Conservation (phyloP, 2,329 filamentous ascomycete species). For the Botrytis galanthina region DNA sequence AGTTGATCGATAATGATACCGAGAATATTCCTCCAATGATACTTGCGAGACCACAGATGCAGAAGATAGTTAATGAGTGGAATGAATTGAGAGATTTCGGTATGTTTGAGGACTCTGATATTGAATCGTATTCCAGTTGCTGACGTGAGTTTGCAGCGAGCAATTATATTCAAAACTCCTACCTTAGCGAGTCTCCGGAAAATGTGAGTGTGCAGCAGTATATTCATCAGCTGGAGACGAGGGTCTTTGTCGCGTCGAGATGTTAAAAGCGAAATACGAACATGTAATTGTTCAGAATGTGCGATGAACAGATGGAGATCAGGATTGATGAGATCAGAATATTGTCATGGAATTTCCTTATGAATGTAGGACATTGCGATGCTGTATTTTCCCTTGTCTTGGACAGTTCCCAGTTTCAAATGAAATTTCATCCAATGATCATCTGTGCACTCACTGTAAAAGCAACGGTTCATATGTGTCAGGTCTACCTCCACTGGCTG, state of each 20-base stretch:
- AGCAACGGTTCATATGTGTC: too few relatives aligned
- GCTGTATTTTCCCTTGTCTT: neutral
- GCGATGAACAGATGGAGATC: too few relatives aligned
- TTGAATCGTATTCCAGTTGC: too few relatives aligned
- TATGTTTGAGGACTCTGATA: neutral
- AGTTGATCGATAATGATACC: slow-evolving; percentile 6
- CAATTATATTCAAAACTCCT: slow-evolving; percentile 8
- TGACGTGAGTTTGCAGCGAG: neutral
- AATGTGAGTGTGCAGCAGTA: slow-evolving; percentile 2
- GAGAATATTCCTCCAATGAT: neutral
- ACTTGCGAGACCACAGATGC: neutral
- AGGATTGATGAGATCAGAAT: neutral
- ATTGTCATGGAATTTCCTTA: neutral
- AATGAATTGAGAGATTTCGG: slow-evolving; percentile 6
- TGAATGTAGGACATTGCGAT: neutral
- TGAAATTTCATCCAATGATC: neutral
- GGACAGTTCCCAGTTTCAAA: neutral
- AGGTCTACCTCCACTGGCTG: neutral
- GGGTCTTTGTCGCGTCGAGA: neutral
- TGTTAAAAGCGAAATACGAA: neutral
- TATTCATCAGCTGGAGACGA: neutral
- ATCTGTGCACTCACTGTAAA: neutral
- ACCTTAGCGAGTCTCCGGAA: neutral
- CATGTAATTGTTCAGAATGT: neutral
- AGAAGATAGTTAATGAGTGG: slow-evolving; percentile 8